Evolutionary conservation across 108 stramenopile genomes (phyloP), one percentile per base, ranked within the genome.

Genomic region (Skeletonema potamos): DNA sequence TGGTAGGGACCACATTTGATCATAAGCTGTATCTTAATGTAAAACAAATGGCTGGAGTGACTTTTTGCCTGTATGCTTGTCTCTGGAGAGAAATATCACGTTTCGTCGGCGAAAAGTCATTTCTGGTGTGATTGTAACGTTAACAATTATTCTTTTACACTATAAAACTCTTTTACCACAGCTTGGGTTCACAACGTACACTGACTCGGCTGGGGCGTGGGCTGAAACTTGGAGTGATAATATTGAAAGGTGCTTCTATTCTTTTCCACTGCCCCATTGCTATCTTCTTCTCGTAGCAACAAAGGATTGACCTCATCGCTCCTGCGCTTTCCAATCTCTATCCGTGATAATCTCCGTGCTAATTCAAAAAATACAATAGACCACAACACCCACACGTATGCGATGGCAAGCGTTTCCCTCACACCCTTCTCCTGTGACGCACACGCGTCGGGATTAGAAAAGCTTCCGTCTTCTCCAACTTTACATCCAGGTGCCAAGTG

Each of bases 181-280:
- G n/a, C n/a, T n/a, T n/a, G n/a, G n/a, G n/a, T n/a, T n/a, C n/a
- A n/a, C n/a, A n/a, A n/a, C n/a, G n/a, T n/a, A n/a, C n/a, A n/a
- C n/a, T n/a, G n/a, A n/a, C n/a, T n/a, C n/a, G n/a, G 15, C n/a
- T 3, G 39, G 4, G 15, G 34, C 32, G 48, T 58, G 2, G 70
- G 78, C 65, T 73, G 70, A 54, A 79, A 79, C 41, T 68, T 72
- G 13, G 61, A 68, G 68, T 79, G 78, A 57, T 79, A 79, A 54
- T 73, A 73, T 32, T 68, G 64, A 13, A 68, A 68, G 17, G 54
- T 43, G 44, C 34, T 54, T 18, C 62, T 70, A 7, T 66, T 51
- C 44, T 64, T 55, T 20, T 63, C 61, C 9, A n/a, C 55, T 27
- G 15, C 37, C 3, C 48, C 54, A 69, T 32, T 51, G n/a, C 6